A percentile compares a stretch with the other conserved stretches of the same genome.
Conservation (phyloP, 1,284 basidiomycete genomes). For the Sparassis latifolia region DNA sequence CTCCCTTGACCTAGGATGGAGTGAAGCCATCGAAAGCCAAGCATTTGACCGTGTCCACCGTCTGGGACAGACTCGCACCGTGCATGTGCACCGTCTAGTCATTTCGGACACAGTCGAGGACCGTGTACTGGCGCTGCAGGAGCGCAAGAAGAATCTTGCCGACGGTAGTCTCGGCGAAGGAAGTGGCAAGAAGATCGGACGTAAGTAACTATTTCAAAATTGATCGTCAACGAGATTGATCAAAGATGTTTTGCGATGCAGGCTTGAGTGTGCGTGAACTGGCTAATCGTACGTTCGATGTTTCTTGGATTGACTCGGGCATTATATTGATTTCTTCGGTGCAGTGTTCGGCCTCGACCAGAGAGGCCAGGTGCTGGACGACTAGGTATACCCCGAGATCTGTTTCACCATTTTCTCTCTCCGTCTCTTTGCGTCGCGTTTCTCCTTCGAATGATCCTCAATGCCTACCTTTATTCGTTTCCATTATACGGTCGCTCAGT, state of each 20-base stretch:
- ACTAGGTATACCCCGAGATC: background rate
- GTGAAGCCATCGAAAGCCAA: constrained; percentile 52
- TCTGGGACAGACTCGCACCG: constrained; percentile 59
- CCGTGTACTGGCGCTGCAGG: constrained; percentile 52
- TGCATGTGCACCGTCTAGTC: constrained; percentile 59
- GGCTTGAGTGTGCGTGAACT: constrained; percentile 40
- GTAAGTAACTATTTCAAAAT: constrained; percentile 30
- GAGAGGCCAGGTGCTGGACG: constrained; percentile 28
- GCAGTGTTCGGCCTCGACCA: constrained; percentile 40
- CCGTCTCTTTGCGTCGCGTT: background rate
- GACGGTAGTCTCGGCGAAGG: constrained; percentile 59
- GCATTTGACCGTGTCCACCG: constrained; percentile 62
- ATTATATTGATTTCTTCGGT: constrained; percentile 5
- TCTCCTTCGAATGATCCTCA: background rate
- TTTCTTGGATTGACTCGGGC: background rate
- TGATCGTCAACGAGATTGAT: background rate
- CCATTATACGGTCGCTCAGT: background rate
- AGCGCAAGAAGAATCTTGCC: constrained; percentile 49
- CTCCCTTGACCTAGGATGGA: constrained; percentile 64
- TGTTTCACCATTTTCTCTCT: background rate
- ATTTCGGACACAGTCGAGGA: constrained; percentile 61
- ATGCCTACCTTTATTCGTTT: background rate
- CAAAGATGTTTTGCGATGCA: constrained; percentile 11
- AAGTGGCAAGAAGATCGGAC: constrained; percentile 45
- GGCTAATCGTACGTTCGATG: constrained; percentile 31